Percentiles rank a stretch among this genome's conserved stretches.
Conservation (phyloP, 305 asterid species). For the Petunia hybrid region DNA sequence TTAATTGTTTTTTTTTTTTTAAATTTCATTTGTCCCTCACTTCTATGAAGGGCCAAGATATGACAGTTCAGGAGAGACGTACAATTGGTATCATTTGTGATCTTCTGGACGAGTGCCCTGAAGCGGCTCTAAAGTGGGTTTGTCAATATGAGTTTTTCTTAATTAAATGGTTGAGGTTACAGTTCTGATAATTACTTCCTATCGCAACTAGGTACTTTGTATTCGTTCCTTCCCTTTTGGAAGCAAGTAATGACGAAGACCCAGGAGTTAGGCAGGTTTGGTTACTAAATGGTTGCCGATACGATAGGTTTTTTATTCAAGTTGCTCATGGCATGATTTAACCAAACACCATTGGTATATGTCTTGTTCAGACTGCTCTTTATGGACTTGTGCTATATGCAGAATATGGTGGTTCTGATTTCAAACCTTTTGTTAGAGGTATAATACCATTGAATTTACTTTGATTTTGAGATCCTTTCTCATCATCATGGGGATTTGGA, state of each 20-base stretch:
- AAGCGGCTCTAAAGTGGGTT: conserved; percentile 34
- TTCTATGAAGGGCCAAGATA: conserved; percentile 31
- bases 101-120: conserved; percentile 39
- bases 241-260: background rate
- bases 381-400: conserved; percentile 39
- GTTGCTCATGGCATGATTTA: background rate
- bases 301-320: too few species aligned
- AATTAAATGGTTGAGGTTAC: background rate
- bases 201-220: too few species aligned
- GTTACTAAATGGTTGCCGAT: background rate
- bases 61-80: conserved; percentile 39
- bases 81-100: conserved; percentile 36
- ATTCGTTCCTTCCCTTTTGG: too few species aligned
- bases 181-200: background rate
- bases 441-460: background rate
- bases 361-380: conserved; percentile 33
- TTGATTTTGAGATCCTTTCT: background rate
- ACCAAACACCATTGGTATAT: background rate
- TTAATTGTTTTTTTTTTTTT: too few species aligned
- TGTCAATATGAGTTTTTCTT: background rate
- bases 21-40: too few species aligned
- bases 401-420: conserved; percentile 34
- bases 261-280: conserved; percentile 38
- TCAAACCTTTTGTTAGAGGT: conserved; percentile 3
- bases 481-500: background rate